Percentiles rank a stretch among this genome's conserved stretches.
phyloP scores from a whole-genome alignment of 2,329 filamentous ascomycete genomes.

The Fusarium zealandicum region DNA sequence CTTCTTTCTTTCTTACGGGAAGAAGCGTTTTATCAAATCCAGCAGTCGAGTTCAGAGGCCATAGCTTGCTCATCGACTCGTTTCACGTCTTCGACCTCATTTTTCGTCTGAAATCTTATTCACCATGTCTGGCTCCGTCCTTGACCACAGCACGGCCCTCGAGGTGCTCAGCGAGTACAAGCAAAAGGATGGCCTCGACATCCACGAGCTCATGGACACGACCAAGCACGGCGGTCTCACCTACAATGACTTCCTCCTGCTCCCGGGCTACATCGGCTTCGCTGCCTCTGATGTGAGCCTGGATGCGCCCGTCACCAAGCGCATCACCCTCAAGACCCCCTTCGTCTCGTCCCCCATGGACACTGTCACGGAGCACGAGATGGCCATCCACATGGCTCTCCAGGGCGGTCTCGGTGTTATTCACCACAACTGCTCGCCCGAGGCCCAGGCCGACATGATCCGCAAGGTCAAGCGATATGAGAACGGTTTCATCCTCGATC shows the following conservation, averaged over 20 bases:
- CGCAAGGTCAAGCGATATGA: conserved; percentile 99
- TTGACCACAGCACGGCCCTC: conserved; percentile 78
- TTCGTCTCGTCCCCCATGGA: conserved; percentile 99
- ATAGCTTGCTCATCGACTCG: conserved; percentile 43
- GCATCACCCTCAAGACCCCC: conserved; percentile 93
- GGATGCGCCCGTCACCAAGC: conserved; percentile 92
- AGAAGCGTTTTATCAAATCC: conserved; percentile 57
- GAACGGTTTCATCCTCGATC: conserved; percentile 98
- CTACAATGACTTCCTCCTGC: conserved; percentile 97
- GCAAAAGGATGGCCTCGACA: conserved; percentile 83
- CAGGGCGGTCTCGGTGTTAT: conserved; percentile 92
- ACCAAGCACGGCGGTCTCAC: conserved; percentile 92
- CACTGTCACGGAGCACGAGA: conserved; percentile 98
- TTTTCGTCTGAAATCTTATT: conserved; percentile 37
- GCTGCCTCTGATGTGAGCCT: conserved; percentile 87
- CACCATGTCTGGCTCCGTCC: conserved; percentile 73
- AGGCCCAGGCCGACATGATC: conserved; percentile 98
- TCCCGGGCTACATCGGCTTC: conserved; percentile 98
- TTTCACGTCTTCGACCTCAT: conserved; percentile 54
- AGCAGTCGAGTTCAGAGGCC: conserved; percentile 45
- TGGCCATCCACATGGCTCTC: conserved; percentile 97
- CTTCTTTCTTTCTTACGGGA: conserved; percentile 60
- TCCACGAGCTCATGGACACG: conserved; percentile 87
- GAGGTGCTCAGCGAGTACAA: conserved; percentile 84
- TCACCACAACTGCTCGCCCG: conserved; percentile 99